These are phyloP conservation scores for Hypoxylon trugodes DNA, from an alignment of 495 filamentous ascomycete species.

Conservation along the genomic window DNA sequence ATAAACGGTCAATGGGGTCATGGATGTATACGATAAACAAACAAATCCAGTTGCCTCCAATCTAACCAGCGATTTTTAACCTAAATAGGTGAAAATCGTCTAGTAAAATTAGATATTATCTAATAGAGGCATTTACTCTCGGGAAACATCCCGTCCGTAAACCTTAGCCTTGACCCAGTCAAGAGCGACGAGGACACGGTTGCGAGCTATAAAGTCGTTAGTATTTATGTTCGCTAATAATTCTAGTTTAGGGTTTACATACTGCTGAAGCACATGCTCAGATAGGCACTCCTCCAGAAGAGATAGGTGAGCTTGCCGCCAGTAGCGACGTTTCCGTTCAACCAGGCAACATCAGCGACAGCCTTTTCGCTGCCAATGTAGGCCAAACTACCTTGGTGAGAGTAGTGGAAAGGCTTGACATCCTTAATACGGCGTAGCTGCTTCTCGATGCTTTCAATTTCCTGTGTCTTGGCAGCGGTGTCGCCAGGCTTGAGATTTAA, in stretches of 20 bases:
- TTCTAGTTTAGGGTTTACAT: constrained; percentile 53
- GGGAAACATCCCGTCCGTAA: constrained; percentile 94
- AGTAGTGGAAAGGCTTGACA: constrained; percentile 96
- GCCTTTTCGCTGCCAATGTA: constrained; percentile 99
- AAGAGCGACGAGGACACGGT: constrained; percentile 87
- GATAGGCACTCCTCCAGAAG: constrained; percentile 97
- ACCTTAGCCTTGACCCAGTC: constrained; percentile 97
- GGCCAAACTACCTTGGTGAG: constrained; percentile 92
- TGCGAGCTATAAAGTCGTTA: constrained; percentile 68
- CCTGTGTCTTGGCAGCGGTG: constrained; percentile 70
- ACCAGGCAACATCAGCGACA: constrained; percentile 96
- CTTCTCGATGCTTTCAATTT: constrained; percentile 87
- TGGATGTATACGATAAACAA: background rate
- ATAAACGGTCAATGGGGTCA: constrained; percentile 14
- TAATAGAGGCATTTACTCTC: constrained; percentile 68
- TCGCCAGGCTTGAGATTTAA: constrained; percentile 61
- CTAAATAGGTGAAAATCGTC: background rate
- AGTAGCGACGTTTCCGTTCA: constrained; percentile 92
- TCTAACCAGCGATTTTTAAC: background rate
- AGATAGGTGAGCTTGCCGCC: constrained; percentile 84
- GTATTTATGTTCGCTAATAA: constrained; percentile 2
- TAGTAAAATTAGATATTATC: constrained; percentile 13
- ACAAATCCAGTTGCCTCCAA: background rate
- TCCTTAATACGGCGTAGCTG: constrained; percentile 88
- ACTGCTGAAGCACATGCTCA: constrained; percentile 99